phyloP scores from a whole-genome alignment of 768 basidiomycete species.

The Russula earlei region DNA sequence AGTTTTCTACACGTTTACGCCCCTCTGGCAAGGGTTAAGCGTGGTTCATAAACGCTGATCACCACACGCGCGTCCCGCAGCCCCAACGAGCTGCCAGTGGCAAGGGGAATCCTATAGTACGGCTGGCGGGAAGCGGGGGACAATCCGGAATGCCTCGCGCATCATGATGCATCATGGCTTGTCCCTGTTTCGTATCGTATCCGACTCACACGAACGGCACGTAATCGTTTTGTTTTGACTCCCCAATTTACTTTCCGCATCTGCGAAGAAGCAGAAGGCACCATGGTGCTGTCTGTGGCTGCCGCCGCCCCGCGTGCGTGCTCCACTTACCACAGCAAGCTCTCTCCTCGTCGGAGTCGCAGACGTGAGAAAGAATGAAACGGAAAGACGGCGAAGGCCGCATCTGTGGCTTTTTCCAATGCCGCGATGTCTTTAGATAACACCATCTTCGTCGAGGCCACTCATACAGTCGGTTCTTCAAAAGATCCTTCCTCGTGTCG shows the following conservation, averaged over 20 bases:
- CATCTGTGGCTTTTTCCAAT: not conserved
- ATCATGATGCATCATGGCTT: not conserved
- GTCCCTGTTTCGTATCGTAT: not conserved
- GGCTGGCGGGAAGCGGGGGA: not conserved
- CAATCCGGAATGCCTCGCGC: not conserved
- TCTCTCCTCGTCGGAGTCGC: conserved; percentile 2
- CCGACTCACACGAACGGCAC: too few species aligned
- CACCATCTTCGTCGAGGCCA: not conserved
- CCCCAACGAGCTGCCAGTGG: not conserved
- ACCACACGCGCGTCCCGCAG: not conserved
- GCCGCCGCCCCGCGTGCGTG: not conserved
- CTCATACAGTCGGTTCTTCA: not conserved
- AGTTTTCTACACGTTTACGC: not conserved
- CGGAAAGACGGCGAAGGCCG: not conserved
- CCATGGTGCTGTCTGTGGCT: too few species aligned
- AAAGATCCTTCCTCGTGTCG: not conserved
- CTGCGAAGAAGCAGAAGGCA: not conserved
- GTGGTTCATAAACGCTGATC: not conserved
- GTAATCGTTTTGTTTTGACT: not conserved
- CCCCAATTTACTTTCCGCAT: not conserved
- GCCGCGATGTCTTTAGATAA: not conserved
- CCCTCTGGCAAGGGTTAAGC: not conserved
- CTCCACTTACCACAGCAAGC: not conserved
- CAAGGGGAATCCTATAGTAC: not conserved
- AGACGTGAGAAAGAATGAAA: not conserved